Evolutionary conservation across 2,329 filamentous ascomycete genomes (phyloP).

Genomic region (Aspergillus tanneri): DNA sequence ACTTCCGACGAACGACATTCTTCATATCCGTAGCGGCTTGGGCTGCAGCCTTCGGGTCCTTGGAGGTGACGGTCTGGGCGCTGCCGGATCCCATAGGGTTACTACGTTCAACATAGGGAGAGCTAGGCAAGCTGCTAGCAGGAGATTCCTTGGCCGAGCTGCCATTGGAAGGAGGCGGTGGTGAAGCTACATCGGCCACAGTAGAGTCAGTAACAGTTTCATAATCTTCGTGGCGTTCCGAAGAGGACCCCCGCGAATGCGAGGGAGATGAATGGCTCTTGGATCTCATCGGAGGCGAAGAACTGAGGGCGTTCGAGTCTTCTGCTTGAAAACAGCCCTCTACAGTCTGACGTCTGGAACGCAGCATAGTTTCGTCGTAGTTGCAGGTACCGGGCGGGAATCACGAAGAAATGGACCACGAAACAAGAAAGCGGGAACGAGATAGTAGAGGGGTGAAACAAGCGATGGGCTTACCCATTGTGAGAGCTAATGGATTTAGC

Average conservation of each 20-base stretch:
- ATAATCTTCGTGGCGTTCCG: constrained; percentile 16
- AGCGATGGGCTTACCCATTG: constrained; percentile 41
- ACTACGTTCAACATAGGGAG: constrained; percentile 58
- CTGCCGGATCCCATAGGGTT: constrained; percentile 56
- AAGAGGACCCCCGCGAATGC: constrained; percentile 10
- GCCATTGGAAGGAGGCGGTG: constrained; percentile 33
- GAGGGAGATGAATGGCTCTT: constrained; percentile 19
- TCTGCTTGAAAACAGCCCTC: constrained; percentile 16
- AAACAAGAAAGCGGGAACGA: constrained; percentile 6
- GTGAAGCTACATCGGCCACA: constrained; percentile 32
- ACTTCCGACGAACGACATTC: constrained; percentile 97
- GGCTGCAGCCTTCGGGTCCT: constrained; percentile 60
- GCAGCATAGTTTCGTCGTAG: constrained; percentile 13
- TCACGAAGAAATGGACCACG: neutral
- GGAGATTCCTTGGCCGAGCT: constrained; percentile 38
- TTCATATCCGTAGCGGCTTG: constrained; percentile 67
- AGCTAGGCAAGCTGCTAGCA: constrained; percentile 51
- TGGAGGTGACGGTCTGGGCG: constrained; percentile 62
- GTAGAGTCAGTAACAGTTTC: constrained; percentile 24
- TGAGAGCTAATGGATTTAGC: constrained; percentile 24
- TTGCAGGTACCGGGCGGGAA: neutral
- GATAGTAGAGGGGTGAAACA: constrained; percentile 12
- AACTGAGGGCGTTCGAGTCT: constrained; percentile 7
- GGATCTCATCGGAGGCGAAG: constrained; percentile 11
- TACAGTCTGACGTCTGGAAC: constrained; percentile 18